A percentile compares a stretch with the other conserved stretches of the same genome.
Conservation (phyloP, 345 rosid species). For the Excoecaria agallocha region DNA sequence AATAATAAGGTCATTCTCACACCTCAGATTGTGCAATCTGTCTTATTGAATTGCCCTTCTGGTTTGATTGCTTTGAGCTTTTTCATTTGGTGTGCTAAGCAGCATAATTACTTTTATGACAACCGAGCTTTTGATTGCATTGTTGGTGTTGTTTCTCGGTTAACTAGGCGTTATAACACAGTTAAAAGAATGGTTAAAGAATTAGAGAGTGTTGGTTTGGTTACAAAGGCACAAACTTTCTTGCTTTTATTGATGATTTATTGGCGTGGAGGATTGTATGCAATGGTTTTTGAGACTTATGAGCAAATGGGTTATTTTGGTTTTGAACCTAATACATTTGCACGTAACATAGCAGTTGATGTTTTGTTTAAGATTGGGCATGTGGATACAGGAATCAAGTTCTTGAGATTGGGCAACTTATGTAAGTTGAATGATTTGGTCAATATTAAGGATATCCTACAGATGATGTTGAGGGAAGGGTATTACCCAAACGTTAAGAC, state of each 20-base stretch:
- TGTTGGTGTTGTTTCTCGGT: conserved; percentile 44
- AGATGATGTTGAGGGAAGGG: conserved; percentile 50
- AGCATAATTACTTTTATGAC: conserved; percentile 48
- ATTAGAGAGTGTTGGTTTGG: conserved; percentile 43
- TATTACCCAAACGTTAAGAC: conserved; percentile 56
- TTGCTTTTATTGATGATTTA: conserved; percentile 59
- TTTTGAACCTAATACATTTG: conserved; percentile 54
- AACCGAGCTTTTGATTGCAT: conserved; percentile 45
- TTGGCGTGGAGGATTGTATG: conserved; percentile 61
- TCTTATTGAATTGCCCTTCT: conserved; percentile 45
- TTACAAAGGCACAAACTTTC: conserved; percentile 45
- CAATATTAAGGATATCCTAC: conserved; percentile 37
- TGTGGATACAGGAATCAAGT: conserved; percentile 37
- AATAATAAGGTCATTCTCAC: conserved; percentile 31
- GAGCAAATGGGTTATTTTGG: conserved; percentile 48
- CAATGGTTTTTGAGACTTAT: conserved; percentile 51
- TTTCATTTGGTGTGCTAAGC: conserved; percentile 64
- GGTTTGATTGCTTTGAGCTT: conserved; percentile 58
- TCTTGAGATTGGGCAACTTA: conserved; percentile 49
- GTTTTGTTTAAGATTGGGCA: conserved; percentile 42
- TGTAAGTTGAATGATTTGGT: conserved; percentile 43
- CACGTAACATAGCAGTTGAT: conserved; percentile 62
- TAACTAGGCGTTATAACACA: conserved; percentile 27
- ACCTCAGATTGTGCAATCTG: conserved; percentile 44
- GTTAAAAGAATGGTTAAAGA: conserved; percentile 41